phyloP scores from a whole-genome alignment of 345 rosid species.

The Rhizophora mangle region DNA sequence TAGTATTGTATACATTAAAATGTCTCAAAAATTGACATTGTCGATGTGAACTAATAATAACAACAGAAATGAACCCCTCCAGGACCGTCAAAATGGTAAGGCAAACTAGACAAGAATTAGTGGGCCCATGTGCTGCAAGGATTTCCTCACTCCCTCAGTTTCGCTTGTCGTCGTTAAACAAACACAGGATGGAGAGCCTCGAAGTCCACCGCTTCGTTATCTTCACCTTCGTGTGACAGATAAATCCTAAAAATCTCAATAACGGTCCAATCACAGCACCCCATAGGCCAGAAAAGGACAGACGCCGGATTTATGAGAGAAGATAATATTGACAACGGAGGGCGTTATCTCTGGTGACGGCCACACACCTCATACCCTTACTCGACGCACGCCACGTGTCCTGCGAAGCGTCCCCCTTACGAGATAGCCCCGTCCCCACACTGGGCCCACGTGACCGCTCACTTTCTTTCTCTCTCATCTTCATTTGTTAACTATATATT shows the following conservation, averaged over 20 bases:
- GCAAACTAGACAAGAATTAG: no score
- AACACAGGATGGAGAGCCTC: not conserved
- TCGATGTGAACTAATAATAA: no score
- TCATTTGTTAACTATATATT: constrained; percentile 24
- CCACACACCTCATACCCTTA: constrained; percentile 36
- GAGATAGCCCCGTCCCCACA: constrained; percentile 19
- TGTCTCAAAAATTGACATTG: no score
- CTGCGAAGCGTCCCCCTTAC: constrained; percentile 16
- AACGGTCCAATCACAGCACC: no score
- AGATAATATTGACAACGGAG: constrained; percentile 25
- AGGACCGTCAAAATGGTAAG: no score
- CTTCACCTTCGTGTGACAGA: no score
- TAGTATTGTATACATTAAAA: no score
- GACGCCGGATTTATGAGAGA: constrained; percentile 8
- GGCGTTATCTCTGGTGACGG: constrained; percentile 42
- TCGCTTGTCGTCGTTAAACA: not conserved
- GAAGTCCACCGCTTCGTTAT: no score
- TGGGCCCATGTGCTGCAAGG: no score
- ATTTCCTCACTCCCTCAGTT: no score
- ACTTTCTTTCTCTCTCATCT: constrained; percentile 8
- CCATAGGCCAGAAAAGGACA: not conserved
- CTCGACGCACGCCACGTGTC: constrained; percentile 60
- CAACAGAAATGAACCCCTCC: no score
- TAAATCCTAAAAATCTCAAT: no score
- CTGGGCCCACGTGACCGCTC: not conserved